Base-by-base conservation (phyloP, 768 basidiomycete species). In the Pleurotus eryngii region DNA sequence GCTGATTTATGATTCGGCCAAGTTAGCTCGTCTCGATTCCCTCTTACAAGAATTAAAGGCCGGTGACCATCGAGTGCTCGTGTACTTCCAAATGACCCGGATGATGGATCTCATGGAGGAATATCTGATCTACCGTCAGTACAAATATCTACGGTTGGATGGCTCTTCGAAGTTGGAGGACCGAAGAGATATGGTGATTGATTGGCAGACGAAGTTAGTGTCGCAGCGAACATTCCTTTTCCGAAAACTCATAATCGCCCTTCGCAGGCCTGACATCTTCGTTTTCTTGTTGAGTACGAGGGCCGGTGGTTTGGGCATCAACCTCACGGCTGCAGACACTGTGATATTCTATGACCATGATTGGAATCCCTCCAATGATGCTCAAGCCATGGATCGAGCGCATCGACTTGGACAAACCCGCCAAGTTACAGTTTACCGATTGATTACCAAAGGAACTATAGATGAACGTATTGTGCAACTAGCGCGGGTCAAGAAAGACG, bases 31-130 rank as follows among this genome's bases (percentile, higher is more conserved):
- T 26, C 80, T 99, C 48, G 97, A 99, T 70, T 66, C 79, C 18
- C 76, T 99, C n/a, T 77, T 99, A 6, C 89, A 92, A 59, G 92
- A 96, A 65, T 85, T 99, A 57, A 98, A 97, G 74, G 80, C 85
- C 37, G 90, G 87, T 1, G 95, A 95, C 60, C 97, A 99, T 72
- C 87, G 95, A 46, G 93, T 96, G 12, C 73, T 99, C 64, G 81
- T 99, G 17, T 99, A 98, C 74, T 98, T 98, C 86, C 97, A 99
- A 72, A 99, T 99, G 97, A 98, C 96, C 11, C 85, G 89, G 58
- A 99, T 98, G 97, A 97, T 99, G 88, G 95, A 98, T 69, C 77
- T 98, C 49, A 95, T 98, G 85, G 97, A 98, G 71, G 97, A 98
- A 69, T 99, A 98, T 69, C 79, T 99, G 59, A 92, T 97, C 57